A percentile compares a stretch with the other conserved stretches of the same genome.
phyloP scores from a whole-genome alignment of 805 yeast genomes.

The Sugiyamaella boreocaroliniensis region DNA sequence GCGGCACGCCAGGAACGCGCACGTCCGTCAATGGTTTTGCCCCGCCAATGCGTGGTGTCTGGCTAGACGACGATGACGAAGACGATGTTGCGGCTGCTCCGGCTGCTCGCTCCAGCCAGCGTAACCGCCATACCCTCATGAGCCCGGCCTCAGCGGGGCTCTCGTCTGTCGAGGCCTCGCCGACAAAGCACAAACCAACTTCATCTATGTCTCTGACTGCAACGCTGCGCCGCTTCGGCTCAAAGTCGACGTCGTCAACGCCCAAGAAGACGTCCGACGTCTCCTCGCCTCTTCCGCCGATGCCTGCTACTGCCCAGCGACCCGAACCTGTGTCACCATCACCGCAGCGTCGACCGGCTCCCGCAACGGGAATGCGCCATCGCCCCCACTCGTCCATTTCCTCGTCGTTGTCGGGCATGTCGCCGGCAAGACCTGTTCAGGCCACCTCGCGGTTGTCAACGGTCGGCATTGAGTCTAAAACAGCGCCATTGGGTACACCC shows the following conservation, averaged over 20 bases:
- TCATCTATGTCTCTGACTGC: neutral
- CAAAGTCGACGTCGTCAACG: neutral
- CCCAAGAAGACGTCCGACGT: neutral
- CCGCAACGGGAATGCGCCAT: neutral
- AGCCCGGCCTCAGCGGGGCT: neutral
- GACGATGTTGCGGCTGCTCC: conserved; percentile 6
- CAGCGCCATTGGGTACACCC: neutral
- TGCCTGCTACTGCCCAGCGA: neutral
- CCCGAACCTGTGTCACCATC: neutral
- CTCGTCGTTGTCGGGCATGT: neutral
- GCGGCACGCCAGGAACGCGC: neutral
- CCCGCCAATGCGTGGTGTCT: conserved; percentile 22
- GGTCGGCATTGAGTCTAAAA: neutral
- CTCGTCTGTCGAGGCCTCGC: neutral
- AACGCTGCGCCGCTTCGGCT: neutral
- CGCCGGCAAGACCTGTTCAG: neutral
- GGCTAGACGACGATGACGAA: conserved; percentile 23
- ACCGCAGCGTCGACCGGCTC: neutral
- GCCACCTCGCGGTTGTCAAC: neutral
- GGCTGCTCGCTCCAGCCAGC: neutral
- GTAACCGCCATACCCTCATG: neutral
- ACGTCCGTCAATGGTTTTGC: conserved; percentile 1
- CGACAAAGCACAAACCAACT: neutral
- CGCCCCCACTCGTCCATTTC: neutral
- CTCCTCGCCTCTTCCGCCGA: neutral